These are phyloP conservation scores for Polytolypa hystricis DNA, from an alignment of 2,329 filamentous ascomycete species.

Conservation along the genomic window DNA sequence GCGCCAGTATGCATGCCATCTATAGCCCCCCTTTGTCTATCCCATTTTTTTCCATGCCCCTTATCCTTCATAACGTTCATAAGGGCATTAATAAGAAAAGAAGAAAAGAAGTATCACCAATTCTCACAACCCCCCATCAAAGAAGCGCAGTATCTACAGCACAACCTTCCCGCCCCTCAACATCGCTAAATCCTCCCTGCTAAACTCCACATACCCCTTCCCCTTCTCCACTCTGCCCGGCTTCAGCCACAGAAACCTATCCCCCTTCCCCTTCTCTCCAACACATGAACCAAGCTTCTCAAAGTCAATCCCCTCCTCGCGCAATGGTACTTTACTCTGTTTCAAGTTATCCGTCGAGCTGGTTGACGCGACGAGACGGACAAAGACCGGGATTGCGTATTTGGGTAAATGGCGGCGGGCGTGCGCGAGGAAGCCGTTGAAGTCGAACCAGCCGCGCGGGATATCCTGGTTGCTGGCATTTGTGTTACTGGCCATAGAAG, in stretches of 20 bases:
- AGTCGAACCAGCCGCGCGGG: constrained; percentile 51
- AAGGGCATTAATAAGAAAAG: no score
- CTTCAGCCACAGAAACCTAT: constrained; percentile 54
- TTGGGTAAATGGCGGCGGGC: constrained; percentile 49
- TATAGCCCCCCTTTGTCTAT: no score
- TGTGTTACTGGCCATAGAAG: constrained; percentile 13
- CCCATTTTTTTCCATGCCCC: no score
- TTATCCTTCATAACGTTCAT: no score
- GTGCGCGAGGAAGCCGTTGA: constrained; percentile 48
- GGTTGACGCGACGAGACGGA: constrained; percentile 53
- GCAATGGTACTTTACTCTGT: constrained; percentile 66
- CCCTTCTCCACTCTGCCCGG: no score
- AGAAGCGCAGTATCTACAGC: constrained; percentile 31
- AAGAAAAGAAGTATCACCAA: no score
- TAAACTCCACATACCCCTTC: constrained; percentile 58
- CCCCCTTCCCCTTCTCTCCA: constrained; percentile 23
- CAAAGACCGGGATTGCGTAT: constrained; percentile 68
- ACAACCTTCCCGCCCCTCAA: constrained; percentile 59
- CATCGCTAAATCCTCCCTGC: constrained; percentile 54
- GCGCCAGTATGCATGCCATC: no score
- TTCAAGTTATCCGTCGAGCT: constrained; percentile 76
- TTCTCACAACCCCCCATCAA: no score
- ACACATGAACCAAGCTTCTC: constrained; percentile 29
- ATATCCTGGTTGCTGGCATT: constrained; percentile 39
- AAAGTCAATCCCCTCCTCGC: constrained; percentile 64